These are phyloP conservation scores for Antitrichia curtipendula DNA, from an alignment of 225 moss, liverwort and hornwort species.

Conservation along the genomic window DNA sequence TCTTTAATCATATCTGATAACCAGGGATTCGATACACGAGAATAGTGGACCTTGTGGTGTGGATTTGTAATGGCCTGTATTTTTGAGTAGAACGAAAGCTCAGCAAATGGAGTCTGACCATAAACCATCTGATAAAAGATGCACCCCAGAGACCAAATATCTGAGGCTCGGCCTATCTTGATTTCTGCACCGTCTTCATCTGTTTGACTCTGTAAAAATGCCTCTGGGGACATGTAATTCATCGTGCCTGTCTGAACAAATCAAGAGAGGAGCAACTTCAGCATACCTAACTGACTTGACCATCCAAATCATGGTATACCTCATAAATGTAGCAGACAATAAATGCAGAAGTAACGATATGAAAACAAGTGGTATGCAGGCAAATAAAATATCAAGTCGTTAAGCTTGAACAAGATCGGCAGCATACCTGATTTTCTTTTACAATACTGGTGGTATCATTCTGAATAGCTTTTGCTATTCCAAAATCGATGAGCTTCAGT, in stretches of 20 bases:
- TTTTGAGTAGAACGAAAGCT: conserved; percentile 63
- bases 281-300: not conserved
- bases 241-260: conserved; percentile 71
- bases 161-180: conserved; percentile 89
- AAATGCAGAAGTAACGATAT: not conserved
- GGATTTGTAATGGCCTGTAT: conserved; percentile 72
- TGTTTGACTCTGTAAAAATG: conserved; percentile 56
- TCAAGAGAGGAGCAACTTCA: not conserved
- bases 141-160: conserved; percentile 97
- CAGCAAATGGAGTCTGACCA: conserved; percentile 79
- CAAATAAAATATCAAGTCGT: not conserved
- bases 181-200: conserved; percentile 75
- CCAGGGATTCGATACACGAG: conserved; percentile 55
- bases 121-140: conserved; percentile 99
- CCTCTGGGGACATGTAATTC: conserved; percentile 97
- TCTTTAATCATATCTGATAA: conserved; percentile 60
- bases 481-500: conserved; percentile 92
- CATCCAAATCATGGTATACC: not conserved
- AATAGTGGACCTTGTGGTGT: conserved; percentile 57
- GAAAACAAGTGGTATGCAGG: not conserved
- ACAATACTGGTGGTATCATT: conserved; percentile 93
- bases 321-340: not conserved
- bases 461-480: conserved; percentile 97
- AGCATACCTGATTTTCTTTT: conserved; percentile 66
- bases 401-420: not conserved